A percentile compares a stretch with the other conserved stretches of the same genome.
Evolutionary conservation across 306 rosid species (phyloP).

Genomic region (Cucurbita argyrosperma): DNA sequence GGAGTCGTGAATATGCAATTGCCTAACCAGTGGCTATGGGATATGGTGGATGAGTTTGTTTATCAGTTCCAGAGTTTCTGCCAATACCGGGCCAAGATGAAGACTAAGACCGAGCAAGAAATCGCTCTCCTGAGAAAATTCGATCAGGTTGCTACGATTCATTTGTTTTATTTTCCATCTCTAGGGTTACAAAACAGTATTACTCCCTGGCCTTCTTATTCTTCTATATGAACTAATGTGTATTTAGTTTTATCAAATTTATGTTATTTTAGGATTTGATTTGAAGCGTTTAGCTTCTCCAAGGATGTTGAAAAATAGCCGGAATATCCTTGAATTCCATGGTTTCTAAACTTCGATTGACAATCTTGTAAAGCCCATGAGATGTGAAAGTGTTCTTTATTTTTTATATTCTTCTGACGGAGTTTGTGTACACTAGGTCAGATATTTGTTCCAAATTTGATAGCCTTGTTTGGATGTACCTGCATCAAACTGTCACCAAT

Average conservation of each 20-base stretch:
- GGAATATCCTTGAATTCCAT: neutral
- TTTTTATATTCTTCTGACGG: neutral
- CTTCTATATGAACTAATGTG: neutral
- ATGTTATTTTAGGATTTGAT: neutral
- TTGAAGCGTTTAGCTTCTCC: neutral
- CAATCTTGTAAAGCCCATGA: neutral
- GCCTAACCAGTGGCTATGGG: conserved; percentile 98
- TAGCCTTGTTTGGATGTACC: neutral
- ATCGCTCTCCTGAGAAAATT: conserved; percentile 58
- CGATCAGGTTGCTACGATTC: conserved; percentile 42
- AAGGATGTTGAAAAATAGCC: neutral
- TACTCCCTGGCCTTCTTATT: neutral
- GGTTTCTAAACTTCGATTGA: neutral
- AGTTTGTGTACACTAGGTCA: neutral
- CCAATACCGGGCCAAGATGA: conserved; percentile 86
- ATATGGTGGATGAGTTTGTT: conserved; percentile 94
- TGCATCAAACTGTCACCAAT: neutral
- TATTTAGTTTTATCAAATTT: neutral
- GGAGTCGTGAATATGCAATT: conserved; percentile 95
- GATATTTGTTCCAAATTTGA: neutral
- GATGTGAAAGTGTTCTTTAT: neutral
- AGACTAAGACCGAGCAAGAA: conserved; percentile 76
- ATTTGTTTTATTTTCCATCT: neutral
- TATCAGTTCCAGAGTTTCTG: conserved; percentile 98
- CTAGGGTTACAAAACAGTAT: neutral